These are phyloP conservation scores for Magnolia sinica DNA, from an alignment of 164 flowering plant genomes.

Conservation along the genomic window DNA sequence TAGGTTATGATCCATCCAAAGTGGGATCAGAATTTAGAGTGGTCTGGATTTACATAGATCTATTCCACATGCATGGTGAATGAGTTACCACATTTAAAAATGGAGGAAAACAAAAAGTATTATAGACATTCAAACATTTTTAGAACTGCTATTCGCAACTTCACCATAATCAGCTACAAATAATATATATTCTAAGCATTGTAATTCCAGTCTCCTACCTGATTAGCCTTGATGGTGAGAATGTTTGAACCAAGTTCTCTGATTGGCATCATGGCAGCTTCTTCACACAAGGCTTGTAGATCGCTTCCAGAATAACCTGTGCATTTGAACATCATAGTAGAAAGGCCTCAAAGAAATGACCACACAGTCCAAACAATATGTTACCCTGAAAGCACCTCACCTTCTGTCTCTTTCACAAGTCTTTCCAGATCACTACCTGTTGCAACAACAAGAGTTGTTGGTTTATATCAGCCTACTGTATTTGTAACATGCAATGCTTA, in stretches of 20 bases:
- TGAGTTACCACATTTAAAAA: too few species aligned
- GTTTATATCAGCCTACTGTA: too few species aligned
- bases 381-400: conserved; percentile 31
- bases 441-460: conserved; percentile 12
- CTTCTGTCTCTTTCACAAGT: conserved; percentile 81
- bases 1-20: too few species aligned
- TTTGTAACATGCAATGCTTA: not conserved
- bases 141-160: too few species aligned
- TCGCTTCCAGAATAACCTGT: conserved; percentile 99
- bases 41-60: too few species aligned
- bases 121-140: too few species aligned
- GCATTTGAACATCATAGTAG: conserved; percentile 5
- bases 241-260: conserved; percentile 91
- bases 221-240: conserved; percentile 75
- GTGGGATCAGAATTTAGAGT: too few species aligned
- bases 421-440: conserved; percentile 78
- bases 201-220: conserved; percentile 39
- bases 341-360: not conserved
- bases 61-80: too few species aligned
- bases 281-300: conserved; percentile 95
- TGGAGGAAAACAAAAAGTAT: too few species aligned
- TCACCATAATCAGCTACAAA: too few species aligned
- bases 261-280: conserved; percentile 99
- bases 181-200: not conserved
- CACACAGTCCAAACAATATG: not conserved